Conservation (phyloP, 441 rosid genomes). For the Pelargonium myrrhifolium region DNA sequence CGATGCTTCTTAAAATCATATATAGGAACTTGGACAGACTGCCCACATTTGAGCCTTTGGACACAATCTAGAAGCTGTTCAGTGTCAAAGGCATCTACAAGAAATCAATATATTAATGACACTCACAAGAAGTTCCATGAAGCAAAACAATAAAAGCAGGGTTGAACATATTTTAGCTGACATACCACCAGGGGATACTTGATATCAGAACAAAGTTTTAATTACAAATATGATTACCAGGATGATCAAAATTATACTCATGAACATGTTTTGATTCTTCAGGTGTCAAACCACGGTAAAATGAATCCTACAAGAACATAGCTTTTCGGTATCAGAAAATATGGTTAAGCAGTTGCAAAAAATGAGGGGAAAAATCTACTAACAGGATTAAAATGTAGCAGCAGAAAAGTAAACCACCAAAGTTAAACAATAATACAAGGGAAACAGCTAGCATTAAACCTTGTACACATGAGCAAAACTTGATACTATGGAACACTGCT, state of each 20-base stretch:
- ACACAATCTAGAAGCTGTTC: constrained; percentile 89
- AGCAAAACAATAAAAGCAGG: background rate
- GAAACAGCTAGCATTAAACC: background rate
- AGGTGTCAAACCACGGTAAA: constrained; percentile 83
- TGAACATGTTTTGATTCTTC: constrained; percentile 69
- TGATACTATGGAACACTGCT: background rate
- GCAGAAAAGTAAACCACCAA: background rate
- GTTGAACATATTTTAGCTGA: background rate
- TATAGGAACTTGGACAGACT: constrained; percentile 74
- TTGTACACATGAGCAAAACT: background rate
- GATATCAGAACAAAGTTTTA: background rate
- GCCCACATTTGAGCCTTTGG: constrained; percentile 58
- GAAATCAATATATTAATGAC: constrained; percentile 2
- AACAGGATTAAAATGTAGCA: background rate
- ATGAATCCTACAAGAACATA: constrained; percentile 60
- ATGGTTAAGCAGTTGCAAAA: background rate
- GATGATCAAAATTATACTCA: constrained; percentile 96
- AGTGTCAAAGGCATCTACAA: constrained; percentile 85
- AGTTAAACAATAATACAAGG: background rate
- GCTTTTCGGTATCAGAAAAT: background rate
- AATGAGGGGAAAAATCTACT: background rate
- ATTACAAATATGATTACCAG: constrained; percentile 43
- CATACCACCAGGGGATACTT: background rate
- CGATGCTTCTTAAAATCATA: constrained; percentile 86
- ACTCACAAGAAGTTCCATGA: background rate